Evolutionary conservation across 2,329 filamentous ascomycete genomes (phyloP), one percentile per base, ranked within the genome.

Genomic region (Xylaria sp.): DNA sequence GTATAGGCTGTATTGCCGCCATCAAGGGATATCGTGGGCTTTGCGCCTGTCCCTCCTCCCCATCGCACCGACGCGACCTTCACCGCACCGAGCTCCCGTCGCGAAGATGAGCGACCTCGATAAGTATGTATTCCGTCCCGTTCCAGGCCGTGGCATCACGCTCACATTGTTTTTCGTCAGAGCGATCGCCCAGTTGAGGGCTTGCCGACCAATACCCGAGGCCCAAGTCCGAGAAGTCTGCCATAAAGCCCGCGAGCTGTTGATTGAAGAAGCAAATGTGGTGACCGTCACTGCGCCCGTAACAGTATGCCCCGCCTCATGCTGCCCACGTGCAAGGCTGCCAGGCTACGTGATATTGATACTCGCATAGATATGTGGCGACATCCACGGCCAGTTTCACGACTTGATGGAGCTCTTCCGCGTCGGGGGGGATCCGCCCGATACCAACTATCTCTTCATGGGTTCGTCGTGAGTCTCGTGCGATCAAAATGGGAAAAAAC

Each of bases 361-460:
- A 44, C 29, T 19, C 21, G 40, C 21, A 17, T 59, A 91, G 87
- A 96, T 97, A 85, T 97, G 94, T 74, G 94, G 94, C 71, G 94
- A 97, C 74, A 97, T 98, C 60, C 94, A 98, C 74, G 93, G 93
- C 68, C 93, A 97, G 76, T 97, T 97, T 74, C 93, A 97, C 73
- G 93, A 97, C 74, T 79, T 97, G 71, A 97, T 97, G 94, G 94
- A 97, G 77, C 86, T 97, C 5, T 97, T 97, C 75, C 87, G 93
- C 54, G 93, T 97, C 3, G 93, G 93, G 64, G 93, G 93, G 66
- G 92, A 97, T 75, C 92, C 96, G 3, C 93, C 93, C 40, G 94
- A 97, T 73, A 97, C 93, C 31, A 97, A 96, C 74, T 97, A 97
- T 77, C 86, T 97, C 3, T 97, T 97, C 79, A 97, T 97, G 92